These are phyloP conservation scores for Vigna mungo DNA, from an alignment of 306 rosid genomes.

Conservation along the genomic window DNA sequence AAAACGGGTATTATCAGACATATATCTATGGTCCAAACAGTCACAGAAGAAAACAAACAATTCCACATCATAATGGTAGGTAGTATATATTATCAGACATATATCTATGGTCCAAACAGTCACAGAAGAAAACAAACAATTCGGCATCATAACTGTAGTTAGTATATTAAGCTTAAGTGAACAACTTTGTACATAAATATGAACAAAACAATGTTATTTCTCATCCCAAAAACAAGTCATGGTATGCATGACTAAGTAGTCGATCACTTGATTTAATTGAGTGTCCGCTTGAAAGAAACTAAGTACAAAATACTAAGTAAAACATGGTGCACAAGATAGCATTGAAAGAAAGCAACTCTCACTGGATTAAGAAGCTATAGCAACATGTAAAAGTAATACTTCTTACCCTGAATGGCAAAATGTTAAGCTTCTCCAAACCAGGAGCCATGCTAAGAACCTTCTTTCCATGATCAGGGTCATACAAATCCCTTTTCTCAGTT, in stretches of 20 bases:
- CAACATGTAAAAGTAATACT: slow-evolving; percentile 14
- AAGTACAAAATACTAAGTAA: slow-evolving; percentile 6
- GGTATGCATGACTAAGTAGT: slow-evolving; percentile 17
- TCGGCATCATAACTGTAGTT: slow-evolving; percentile 13
- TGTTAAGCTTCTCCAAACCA: slow-evolving; percentile 93
- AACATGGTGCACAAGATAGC: slow-evolving; percentile 15
- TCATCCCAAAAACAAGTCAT: slow-evolving; percentile 27
- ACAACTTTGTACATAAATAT: background rate
- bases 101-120: background rate
- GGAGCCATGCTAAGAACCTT: slow-evolving; percentile 97
- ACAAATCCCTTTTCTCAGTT: slow-evolving; percentile 88
- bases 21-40: background rate
- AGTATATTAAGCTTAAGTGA: slow-evolving; percentile 16
- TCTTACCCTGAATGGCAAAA: slow-evolving; percentile 89
- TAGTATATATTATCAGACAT: background rate
- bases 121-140: slow-evolving; percentile 3
- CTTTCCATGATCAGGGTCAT: slow-evolving; percentile 96
- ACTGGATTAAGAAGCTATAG: slow-evolving; percentile 18
- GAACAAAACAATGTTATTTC: slow-evolving; percentile 8
- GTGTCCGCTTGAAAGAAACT: slow-evolving; percentile 20
- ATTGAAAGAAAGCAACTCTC: background rate
- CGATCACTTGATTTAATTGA: background rate
- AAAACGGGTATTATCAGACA: background rate
- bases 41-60: slow-evolving; percentile 1
- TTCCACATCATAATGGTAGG: too few species aligned